Evolutionary conservation across 2,329 filamentous ascomycete genomes (phyloP).

Genomic region (Thelonectria rubi): DNA sequence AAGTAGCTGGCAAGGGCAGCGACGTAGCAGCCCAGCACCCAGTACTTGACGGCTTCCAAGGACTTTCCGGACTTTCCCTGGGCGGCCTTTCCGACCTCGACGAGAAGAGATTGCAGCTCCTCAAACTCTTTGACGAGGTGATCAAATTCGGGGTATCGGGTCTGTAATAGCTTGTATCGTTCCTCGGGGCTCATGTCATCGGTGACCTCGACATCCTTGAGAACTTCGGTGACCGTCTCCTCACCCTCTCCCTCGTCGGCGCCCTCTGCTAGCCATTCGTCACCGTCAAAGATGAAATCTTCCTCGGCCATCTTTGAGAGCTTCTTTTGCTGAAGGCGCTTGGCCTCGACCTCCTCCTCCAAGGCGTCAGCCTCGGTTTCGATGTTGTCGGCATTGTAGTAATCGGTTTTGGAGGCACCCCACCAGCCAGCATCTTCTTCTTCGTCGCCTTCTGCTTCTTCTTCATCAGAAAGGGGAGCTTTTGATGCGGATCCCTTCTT

Average conservation of each 20-base stretch:
- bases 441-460: slow-evolving; percentile 62
- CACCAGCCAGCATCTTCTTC: slow-evolving; percentile 75
- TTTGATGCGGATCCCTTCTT: slow-evolving; percentile 45
- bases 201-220: slow-evolving; percentile 84
- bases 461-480: slow-evolving; percentile 57
- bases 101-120: slow-evolving; percentile 73
- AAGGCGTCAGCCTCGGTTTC: slow-evolving; percentile 75
- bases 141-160: slow-evolving; percentile 92
- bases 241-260: slow-evolving; percentile 60
- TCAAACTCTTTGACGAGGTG: slow-evolving; percentile 83
- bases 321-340: slow-evolving; percentile 89
- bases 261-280: slow-evolving; percentile 77
- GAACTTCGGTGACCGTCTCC: slow-evolving; percentile 82
- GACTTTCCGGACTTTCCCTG: slow-evolving; percentile 61
- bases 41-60: slow-evolving; percentile 75
- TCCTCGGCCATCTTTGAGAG: slow-evolving; percentile 87
- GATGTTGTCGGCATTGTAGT: slow-evolving; percentile 86
- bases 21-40: slow-evolving; percentile 85
- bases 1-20: slow-evolving; percentile 93
- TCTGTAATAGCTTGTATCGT: slow-evolving; percentile 76
- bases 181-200: slow-evolving; percentile 81
- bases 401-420: slow-evolving; percentile 88
- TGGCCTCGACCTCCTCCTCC: slow-evolving; percentile 92
- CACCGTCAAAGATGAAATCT: slow-evolving; percentile 93
- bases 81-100: slow-evolving; percentile 65